phyloP scores from a whole-genome alignment of 441 rosid species.

The Raphanus hybrid region DNA sequence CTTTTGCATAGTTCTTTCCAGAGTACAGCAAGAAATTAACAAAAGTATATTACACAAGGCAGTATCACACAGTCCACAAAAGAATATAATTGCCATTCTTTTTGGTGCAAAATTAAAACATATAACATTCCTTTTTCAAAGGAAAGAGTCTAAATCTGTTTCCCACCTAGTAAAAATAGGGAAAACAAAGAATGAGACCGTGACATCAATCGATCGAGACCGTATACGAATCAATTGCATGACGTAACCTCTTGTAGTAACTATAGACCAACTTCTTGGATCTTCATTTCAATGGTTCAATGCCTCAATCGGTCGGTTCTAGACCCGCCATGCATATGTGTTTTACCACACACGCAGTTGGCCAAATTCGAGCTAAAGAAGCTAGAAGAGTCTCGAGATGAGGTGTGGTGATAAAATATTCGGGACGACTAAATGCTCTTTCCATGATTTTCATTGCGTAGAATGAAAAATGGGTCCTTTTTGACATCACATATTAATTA shows the following conservation, averaged over 20 bases:
- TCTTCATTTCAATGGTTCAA: background rate
- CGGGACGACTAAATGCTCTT: background rate
- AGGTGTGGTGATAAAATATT: background rate
- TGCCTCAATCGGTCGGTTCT: background rate
- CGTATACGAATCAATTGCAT: background rate
- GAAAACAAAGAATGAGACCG: background rate
- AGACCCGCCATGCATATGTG: background rate
- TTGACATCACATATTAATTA: background rate
- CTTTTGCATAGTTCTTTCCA: background rate
- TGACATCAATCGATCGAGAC: background rate
- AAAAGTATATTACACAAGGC: background rate
- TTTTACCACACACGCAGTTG: background rate
- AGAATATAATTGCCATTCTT: too few relatives aligned
- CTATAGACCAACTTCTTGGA: background rate
- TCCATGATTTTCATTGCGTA: background rate
- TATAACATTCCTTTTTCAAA: too few relatives aligned
- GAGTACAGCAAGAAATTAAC: constrained; percentile 5
- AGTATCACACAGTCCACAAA: background rate
- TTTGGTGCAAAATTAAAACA: too few relatives aligned
- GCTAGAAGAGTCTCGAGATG: background rate
- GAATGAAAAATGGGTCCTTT: background rate
- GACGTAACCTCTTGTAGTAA: background rate
- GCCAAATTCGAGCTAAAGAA: background rate
- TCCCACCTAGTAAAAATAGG: background rate
- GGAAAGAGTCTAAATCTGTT: background rate